phyloP scores from a whole-genome alignment of 257 asterid species.

The Forsythia viridissima region DNA sequence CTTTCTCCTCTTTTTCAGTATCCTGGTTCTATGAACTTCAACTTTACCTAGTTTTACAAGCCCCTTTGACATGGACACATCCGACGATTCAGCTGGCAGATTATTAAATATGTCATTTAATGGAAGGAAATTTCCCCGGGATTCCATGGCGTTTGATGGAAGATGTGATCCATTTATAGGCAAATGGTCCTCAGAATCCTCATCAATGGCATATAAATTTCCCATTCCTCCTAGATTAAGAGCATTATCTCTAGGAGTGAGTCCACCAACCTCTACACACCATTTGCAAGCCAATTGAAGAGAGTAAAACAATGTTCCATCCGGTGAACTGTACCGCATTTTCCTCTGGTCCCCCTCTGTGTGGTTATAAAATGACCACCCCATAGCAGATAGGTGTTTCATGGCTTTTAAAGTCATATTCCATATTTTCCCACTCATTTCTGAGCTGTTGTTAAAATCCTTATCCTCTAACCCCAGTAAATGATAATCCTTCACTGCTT shows the following conservation, averaged over 20 bases:
- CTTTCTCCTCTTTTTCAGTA: slow-evolving; percentile 39
- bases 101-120: slow-evolving; percentile 15
- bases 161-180: slow-evolving; percentile 27
- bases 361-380: slow-evolving; percentile 51
- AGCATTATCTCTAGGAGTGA: slow-evolving; percentile 2
- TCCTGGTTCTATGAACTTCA: slow-evolving; percentile 26
- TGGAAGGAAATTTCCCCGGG: slow-evolving; percentile 7
- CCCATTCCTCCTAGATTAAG: slow-evolving; percentile 14
- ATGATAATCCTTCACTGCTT: slow-evolving; percentile 55
- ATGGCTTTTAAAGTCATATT: slow-evolving; percentile 40
- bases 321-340: slow-evolving; percentile 52
- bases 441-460: not conserved
- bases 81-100: slow-evolving; percentile 16
- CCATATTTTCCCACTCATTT: not conserved
- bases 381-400: slow-evolving; percentile 61
- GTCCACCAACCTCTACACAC: slow-evolving; percentile 26
- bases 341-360: slow-evolving; percentile 29
- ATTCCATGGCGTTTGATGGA: slow-evolving; percentile 25
- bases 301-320: slow-evolving; percentile 44
- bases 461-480: not conserved
- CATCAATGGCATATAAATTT: slow-evolving; percentile 3
- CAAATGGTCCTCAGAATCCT: slow-evolving; percentile 22
- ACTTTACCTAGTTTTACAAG: slow-evolving; percentile 29
- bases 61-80: slow-evolving; percentile 24
- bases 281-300: slow-evolving; percentile 56